Percentiles rank a stretch among this genome's conserved stretches.
Evolutionary conservation across 2,329 filamentous ascomycete species (phyloP).

Genomic region (Fusarium aywerte): DNA sequence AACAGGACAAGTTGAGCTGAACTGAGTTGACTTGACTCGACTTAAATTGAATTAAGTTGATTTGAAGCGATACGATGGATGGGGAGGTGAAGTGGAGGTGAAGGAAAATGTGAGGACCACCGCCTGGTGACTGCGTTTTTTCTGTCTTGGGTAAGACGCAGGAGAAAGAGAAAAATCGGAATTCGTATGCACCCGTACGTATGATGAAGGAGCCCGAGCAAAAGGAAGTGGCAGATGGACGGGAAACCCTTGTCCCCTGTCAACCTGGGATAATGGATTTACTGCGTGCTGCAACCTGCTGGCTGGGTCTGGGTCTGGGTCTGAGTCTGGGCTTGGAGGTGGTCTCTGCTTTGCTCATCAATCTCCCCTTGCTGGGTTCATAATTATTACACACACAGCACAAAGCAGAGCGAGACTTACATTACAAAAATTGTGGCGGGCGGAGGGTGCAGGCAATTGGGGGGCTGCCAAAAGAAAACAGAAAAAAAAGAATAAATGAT

Average conservation of each 20-base stretch:
- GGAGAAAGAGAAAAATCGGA: conserved; percentile 16
- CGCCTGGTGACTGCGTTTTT: conserved; percentile 39
- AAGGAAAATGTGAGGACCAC: conserved; percentile 32
- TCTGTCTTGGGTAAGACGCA: neutral
- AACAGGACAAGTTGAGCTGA: neutral
- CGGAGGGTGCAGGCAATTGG: conserved; percentile 37
- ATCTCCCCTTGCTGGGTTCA: conserved; percentile 42
- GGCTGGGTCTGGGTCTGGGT: conserved; percentile 15
- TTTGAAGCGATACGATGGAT: conserved; percentile 1
- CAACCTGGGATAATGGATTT: conserved; percentile 18
- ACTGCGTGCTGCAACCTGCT: conserved; percentile 36
- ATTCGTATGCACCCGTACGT: conserved; percentile 25
- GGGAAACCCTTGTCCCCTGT: conserved; percentile 43
- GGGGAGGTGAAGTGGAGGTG: conserved; percentile 31
- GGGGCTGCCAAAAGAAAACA: neutral
- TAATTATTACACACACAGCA: conserved; percentile 16
- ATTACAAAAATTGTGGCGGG: conserved; percentile 46
- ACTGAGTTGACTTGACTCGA: neutral
- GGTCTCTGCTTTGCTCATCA: conserved; percentile 40
- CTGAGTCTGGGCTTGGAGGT: conserved; percentile 20
- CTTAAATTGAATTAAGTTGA: neutral
- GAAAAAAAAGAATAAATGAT: conserved; percentile 13
- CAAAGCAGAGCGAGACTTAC: conserved; percentile 5
- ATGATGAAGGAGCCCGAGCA: conserved; percentile 27
- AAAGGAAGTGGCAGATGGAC: conserved; percentile 31